These are phyloP conservation scores for Papiliotrema flavescens DNA, from an alignment of 1,284 basidiomycete genomes.

Conservation along the genomic window DNA sequence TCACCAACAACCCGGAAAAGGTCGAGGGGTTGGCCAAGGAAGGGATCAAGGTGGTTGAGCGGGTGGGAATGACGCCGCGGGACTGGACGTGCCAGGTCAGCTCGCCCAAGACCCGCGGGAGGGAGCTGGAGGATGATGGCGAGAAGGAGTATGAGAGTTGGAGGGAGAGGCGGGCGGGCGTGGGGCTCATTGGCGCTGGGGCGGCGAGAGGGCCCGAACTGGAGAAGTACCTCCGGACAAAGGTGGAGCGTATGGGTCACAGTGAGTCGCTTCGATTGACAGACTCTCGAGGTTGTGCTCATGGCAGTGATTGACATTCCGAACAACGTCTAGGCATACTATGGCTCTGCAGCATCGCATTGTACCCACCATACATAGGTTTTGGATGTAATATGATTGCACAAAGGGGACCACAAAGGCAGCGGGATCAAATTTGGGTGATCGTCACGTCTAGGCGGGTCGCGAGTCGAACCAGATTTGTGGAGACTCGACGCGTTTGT, in stretches of 20 bases:
- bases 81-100: constrained; percentile 62
- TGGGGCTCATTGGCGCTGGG: constrained; percentile 78
- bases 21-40: constrained; percentile 81
- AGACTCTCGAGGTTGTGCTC: not conserved
- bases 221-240: constrained; percentile 93
- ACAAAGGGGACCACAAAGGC: too few relatives aligned
- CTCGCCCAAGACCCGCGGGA: constrained; percentile 7
- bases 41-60: constrained; percentile 74
- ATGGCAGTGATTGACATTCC: constrained; percentile 31
- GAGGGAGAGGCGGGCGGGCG: constrained; percentile 59
- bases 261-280: constrained; percentile 43
- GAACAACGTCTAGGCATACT: not conserved
- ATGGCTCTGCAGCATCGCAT: not conserved
- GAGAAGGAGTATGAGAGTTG: constrained; percentile 49
- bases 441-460: too few relatives aligned
- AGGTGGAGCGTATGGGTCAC: constrained; percentile 95
- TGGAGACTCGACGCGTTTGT: too few relatives aligned
- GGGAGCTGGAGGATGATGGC: constrained; percentile 24
- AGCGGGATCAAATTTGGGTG: too few relatives aligned
- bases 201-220: constrained; percentile 79
- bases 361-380: not conserved
- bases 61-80: constrained; percentile 90
- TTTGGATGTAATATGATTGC: not conserved
- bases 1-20: constrained; percentile 99
- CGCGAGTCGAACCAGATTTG: too few relatives aligned